phyloP scores from a whole-genome alignment of 257 asterid species.

The Capsicum rhomboideum region DNA sequence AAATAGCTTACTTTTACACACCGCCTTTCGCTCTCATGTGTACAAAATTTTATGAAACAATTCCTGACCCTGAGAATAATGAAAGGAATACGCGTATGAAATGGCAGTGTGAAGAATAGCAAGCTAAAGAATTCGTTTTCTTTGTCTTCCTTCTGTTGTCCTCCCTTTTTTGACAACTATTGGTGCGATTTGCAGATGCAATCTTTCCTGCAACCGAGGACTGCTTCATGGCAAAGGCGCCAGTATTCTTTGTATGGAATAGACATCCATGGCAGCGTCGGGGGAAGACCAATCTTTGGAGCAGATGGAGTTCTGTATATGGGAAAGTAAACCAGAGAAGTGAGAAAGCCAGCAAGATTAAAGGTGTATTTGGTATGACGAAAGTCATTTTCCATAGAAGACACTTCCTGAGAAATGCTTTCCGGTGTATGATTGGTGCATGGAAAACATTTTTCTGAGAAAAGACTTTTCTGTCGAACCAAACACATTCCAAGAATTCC shows the following conservation, averaged over 20 bases:
- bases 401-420: neutral
- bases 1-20: neutral
- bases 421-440: neutral
- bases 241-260: slow-evolving; percentile 73
- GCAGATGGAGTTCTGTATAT: slow-evolving; percentile 37
- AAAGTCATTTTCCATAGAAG: neutral
- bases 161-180: neutral
- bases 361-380: neutral
- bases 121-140: neutral
- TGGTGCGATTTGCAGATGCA: slow-evolving; percentile 8
- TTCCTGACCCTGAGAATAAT: neutral
- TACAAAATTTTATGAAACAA: neutral
- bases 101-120: neutral
- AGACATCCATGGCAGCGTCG: slow-evolving; percentile 64
- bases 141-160: neutral
- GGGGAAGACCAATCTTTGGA: slow-evolving; percentile 33
- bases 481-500: neutral
- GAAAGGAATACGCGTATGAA: neutral
- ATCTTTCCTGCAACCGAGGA: slow-evolving; percentile 44
- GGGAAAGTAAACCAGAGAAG: neutral
- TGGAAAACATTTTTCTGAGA: neutral
- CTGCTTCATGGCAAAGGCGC: slow-evolving; percentile 54
- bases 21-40: neutral
- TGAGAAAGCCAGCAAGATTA: neutral
- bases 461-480: neutral